phyloP scores from a whole-genome alignment of 1,139 yeast genomes.

The Taiozyma sp. region DNA sequence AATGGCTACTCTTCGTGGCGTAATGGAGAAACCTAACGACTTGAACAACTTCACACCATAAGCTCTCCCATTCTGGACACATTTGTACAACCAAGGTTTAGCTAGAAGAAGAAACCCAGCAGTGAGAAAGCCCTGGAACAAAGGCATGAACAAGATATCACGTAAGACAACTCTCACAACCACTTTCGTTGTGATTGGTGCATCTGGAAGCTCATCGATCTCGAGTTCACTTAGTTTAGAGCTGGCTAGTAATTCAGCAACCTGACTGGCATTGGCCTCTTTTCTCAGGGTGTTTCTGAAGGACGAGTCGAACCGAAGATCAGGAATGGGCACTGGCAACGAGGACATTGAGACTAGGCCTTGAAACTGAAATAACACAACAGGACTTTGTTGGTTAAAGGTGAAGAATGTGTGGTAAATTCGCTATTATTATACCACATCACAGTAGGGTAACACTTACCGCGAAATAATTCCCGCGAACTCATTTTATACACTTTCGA shows the following conservation, averaged over 20 bases:
- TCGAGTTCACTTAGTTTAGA: conserved; percentile 7
- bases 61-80: conserved; percentile 25
- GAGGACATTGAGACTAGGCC: neutral
- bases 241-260: neutral
- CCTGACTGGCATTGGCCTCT: conserved; percentile 11
- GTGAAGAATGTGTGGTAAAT: neutral
- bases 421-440: too few relatives aligned
- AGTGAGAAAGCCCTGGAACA: conserved; percentile 52
- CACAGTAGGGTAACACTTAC: too few relatives aligned
- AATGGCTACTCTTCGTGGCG: neutral
- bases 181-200: conserved; percentile 37
- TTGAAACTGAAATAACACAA: too few relatives aligned
- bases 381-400: too few relatives aligned
- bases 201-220: conserved; percentile 5
- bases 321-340: conserved; percentile 44
- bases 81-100: conserved; percentile 35
- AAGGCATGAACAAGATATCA: conserved; percentile 69
- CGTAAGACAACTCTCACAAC: conserved; percentile 53
- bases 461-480: too few relatives aligned
- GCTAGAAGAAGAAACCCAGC: conserved; percentile 35
- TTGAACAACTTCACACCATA: conserved; percentile 13
- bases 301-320: conserved; percentile 58
- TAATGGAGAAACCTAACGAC: neutral
- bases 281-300: conserved; percentile 44
- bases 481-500: neutral